Evolutionary conservation across 805 yeast genomes (phyloP).

Genomic region (Nakazawaea anatomiae): DNA sequence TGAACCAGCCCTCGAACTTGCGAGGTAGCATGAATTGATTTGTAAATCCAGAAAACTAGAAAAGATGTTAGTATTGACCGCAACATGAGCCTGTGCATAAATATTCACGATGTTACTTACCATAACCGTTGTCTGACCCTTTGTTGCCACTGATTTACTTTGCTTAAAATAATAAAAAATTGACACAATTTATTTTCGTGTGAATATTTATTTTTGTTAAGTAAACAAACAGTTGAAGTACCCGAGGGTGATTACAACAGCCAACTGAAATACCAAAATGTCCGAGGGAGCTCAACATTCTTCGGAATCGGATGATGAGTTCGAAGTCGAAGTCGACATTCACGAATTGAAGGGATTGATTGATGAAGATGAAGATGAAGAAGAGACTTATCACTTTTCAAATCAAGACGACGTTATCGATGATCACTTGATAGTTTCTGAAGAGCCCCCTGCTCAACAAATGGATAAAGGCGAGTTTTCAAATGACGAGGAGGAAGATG

Average conservation of each 20-base stretch:
- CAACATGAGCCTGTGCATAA: neutral
- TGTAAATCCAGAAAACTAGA: conserved; percentile 10
- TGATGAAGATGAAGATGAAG: conserved; percentile 19
- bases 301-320: conserved; percentile 13
- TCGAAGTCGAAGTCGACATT: conserved; percentile 19
- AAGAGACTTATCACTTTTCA: conserved; percentile 23
- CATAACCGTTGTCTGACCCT: neutral
- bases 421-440: conserved; percentile 14
- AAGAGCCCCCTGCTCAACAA: conserved; percentile 9
- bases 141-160: neutral
- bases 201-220: neutral
- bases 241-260: too few relatives aligned
- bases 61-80: neutral
- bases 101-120: neutral
- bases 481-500: conserved; percentile 15
- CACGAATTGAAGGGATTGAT: conserved; percentile 21
- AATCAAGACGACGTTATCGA: conserved; percentile 8
- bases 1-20: conserved; percentile 76
- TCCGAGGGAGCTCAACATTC: neutral
- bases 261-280: neutral
- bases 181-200: too few relatives aligned
- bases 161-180: neutral
- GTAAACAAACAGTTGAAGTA: neutral
- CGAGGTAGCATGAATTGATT: conserved; percentile 18
- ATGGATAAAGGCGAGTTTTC: conserved; percentile 24